Evolutionary conservation across 768 basidiomycete genomes (phyloP), one percentile per base, ranked within the genome.

Genomic region (Cantharellus cinnabarinus): DNA sequence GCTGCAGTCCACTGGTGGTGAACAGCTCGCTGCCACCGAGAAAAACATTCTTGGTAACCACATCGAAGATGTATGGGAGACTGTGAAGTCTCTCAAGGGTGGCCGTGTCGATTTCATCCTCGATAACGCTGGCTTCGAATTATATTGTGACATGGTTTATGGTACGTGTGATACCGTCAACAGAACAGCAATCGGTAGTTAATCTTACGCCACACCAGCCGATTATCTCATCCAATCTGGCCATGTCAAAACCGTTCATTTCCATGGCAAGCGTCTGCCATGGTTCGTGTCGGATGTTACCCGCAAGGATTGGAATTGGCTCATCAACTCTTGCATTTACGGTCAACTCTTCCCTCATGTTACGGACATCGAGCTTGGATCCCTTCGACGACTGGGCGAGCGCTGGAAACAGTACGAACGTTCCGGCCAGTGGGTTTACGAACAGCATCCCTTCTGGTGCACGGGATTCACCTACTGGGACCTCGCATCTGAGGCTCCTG

Each of bases 281-380:
- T 94, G 90, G 90, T 93, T 93, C 68, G 88, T 90, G 40, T 88
- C 85, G 7, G 93, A 95, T 68, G 82, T 94, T 55, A 98, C 91
- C 42, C 82, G 78, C 69, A 85, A 87, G 67, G 93, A 97, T 67
- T 97, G 89, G 87, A 77, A 85, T 56, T 97, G 93, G 93, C 76
- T 89, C 56, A 68, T 85, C 60, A 90, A 90, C 68, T 79, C 78
- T 39, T 83, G 87, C 82, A 79, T 82, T n/a, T 87, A 87, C 64
- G 93, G 93, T 2, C 85, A 94, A 64, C 77, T 97, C 58, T 95
- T 97, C 78, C 80, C 85, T 3, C 81, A 87, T 56, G 84, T 81
- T 14, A 74, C 78, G 35, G 89, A 93, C 41, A 74, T 73, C 29
- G 89, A 95, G 70, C 70, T 85, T 60, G 87, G 89, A 66, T 84